These are phyloP conservation scores for Trebouxia gelatinosa DNA, from an alignment of 163 green algal genomes.

Conservation along the genomic window DNA sequence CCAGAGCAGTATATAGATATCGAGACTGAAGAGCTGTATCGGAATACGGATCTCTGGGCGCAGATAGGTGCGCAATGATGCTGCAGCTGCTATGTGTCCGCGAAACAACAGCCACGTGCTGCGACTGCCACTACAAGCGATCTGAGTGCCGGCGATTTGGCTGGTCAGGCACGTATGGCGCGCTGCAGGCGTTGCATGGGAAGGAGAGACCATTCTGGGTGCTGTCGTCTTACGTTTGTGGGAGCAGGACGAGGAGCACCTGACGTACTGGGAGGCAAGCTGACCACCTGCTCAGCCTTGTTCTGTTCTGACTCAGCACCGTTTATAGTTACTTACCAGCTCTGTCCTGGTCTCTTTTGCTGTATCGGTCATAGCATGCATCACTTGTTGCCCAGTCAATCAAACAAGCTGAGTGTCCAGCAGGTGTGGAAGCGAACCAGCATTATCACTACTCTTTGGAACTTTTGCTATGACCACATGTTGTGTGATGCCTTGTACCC, in stretches of 20 bases:
- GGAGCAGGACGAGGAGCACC: conserved; percentile 26
- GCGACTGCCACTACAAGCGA: too few species aligned
- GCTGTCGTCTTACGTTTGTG: conserved; percentile 24
- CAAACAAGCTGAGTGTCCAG: background rate
- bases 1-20: conserved; percentile 24
- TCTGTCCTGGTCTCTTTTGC: too few species aligned
- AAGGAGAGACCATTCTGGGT: conserved; percentile 14
- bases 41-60: conserved; percentile 21
- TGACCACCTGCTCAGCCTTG: background rate
- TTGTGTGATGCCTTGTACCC: conserved; percentile 13
- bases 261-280: conserved; percentile 25
- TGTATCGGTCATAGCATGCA: too few species aligned
- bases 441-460: conserved; percentile 17
- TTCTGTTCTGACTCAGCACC: too few species aligned
- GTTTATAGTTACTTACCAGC: too few species aligned
- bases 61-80: conserved; percentile 20
- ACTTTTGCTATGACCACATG: conserved; percentile 30
- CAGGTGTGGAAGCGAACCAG: conserved; percentile 19
- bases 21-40: conserved; percentile 26
- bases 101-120: background rate
- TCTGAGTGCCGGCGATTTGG: background rate
- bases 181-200: conserved; percentile 25
- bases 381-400: too few species aligned
- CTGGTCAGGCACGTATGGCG: too few species aligned
- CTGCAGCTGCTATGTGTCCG: background rate